Conservation (phyloP, 2,329 filamentous ascomycete species). For the Phyllosticta citriasiana region DNA sequence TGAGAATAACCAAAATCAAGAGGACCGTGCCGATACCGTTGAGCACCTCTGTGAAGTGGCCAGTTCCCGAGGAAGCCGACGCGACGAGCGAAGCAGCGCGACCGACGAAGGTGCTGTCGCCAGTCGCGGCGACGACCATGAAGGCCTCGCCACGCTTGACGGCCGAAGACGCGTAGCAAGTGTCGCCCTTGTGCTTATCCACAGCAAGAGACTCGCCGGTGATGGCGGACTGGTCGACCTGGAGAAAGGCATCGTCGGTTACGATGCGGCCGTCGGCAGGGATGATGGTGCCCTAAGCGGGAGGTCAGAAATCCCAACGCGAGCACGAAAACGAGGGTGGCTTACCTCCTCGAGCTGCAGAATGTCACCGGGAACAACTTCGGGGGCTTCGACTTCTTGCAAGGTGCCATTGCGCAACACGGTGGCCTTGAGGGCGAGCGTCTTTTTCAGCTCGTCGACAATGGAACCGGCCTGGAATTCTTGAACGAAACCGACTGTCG, state of each 20-base stretch:
- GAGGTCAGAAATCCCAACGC: constrained; percentile 15
- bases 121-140: constrained; percentile 71
- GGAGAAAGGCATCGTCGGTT: constrained; percentile 72
- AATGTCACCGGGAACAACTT: constrained; percentile 84
- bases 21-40: constrained; percentile 78
- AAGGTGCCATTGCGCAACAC: constrained; percentile 73
- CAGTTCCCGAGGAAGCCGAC: constrained; percentile 60
- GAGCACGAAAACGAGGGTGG: background rate
- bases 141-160: constrained; percentile 87
- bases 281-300: constrained; percentile 63
- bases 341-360: constrained; percentile 69
- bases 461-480: constrained; percentile 86
- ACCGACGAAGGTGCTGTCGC: constrained; percentile 85
- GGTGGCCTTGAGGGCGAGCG: constrained; percentile 75
- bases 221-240: constrained; percentile 86
- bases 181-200: constrained; percentile 74
- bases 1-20: constrained; percentile 69
- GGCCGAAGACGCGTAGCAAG: constrained; percentile 74
- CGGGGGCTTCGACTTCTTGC: constrained; percentile 69
- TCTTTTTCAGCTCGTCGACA: constrained; percentile 85
- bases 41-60: constrained; percentile 86
- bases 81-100: constrained; percentile 79
- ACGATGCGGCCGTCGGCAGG: constrained; percentile 81
- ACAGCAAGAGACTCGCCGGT: constrained; percentile 87
- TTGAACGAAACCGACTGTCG: constrained; percentile 75